phyloP scores from a whole-genome alignment of 768 basidiomycete genomes.

The Amanita rubescens region DNA sequence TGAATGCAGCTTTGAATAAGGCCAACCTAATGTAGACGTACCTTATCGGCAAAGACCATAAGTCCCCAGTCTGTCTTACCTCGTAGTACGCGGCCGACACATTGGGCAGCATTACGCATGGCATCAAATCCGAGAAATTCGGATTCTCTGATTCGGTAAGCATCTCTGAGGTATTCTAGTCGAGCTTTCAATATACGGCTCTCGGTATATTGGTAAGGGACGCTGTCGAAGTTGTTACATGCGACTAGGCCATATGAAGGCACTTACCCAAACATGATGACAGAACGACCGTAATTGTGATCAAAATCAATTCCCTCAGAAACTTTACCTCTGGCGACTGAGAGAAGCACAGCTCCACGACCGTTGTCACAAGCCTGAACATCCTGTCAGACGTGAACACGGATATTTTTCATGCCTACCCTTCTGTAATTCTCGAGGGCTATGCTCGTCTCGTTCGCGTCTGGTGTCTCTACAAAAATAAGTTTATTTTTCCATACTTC shows the following conservation, averaged over 20 bases:
- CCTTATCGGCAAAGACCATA: slow-evolving; percentile 99
- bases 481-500: slow-evolving; percentile 99
- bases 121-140: slow-evolving; percentile 99
- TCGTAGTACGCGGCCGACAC: slow-evolving; percentile 93
- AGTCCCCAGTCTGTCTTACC: slow-evolving; percentile 99
- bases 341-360: slow-evolving; percentile 90
- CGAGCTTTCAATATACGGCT: slow-evolving; percentile 96
- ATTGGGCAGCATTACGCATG: slow-evolving; percentile 98
- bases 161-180: slow-evolving; percentile 95
- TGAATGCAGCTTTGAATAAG: slow-evolving; percentile 2
- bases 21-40: slow-evolving; percentile 30
- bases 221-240: slow-evolving; percentile 35
- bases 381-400: slow-evolving; percentile 6
- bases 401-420: slow-evolving; percentile 33
- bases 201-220: slow-evolving; percentile 98
- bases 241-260: slow-evolving; percentile 8
- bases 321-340: slow-evolving; percentile 97
- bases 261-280: slow-evolving; percentile 96
- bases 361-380: slow-evolving; percentile 95
- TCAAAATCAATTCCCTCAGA: slow-evolving; percentile 99
- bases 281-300: slow-evolving; percentile 97
- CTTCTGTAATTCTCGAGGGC: slow-evolving; percentile 96
- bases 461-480: slow-evolving; percentile 98
- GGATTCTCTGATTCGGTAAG: slow-evolving; percentile 95
- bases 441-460: slow-evolving; percentile 97